These are phyloP conservation scores for Xylaria venustula DNA, from an alignment of 495 filamentous ascomycete genomes.

Conservation along the genomic window DNA sequence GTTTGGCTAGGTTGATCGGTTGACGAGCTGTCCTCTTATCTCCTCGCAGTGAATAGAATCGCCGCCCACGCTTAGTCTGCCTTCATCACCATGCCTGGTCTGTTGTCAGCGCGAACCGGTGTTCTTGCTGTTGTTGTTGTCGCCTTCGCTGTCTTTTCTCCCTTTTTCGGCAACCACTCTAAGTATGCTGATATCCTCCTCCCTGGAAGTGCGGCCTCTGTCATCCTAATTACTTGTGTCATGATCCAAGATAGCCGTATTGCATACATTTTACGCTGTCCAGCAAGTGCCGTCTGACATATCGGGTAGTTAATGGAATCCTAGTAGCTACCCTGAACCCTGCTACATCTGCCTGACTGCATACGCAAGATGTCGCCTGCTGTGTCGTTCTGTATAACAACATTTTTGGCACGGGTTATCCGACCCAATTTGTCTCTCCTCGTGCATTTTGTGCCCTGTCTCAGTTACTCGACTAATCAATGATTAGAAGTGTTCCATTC, in stretches of 20 bases:
- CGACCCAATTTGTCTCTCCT: background rate
- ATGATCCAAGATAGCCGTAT: background rate
- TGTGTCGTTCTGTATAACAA: background rate
- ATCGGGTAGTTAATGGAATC: constrained; percentile 16
- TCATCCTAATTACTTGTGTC: background rate
- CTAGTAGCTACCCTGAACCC: background rate
- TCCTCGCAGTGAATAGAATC: background rate
- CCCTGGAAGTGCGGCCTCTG: background rate
- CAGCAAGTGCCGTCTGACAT: constrained; percentile 14
- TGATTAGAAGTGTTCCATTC: constrained; percentile 4
- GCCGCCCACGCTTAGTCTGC: background rate
- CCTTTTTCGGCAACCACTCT: constrained; percentile 14
- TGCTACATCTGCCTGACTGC: background rate
- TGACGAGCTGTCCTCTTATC: background rate
- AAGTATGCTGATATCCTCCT: constrained; percentile 17
- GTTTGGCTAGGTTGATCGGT: background rate
- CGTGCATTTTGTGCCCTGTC: background rate
- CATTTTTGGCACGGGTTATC: background rate
- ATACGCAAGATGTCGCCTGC: background rate
- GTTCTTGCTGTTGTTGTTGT: constrained; percentile 9
- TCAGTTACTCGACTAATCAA: background rate
- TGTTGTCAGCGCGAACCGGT: background rate
- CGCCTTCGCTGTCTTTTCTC: constrained; percentile 25
- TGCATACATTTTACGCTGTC: background rate
- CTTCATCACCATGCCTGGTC: constrained; percentile 5